Base-by-base conservation (phyloP, 352 stramenopile species). In the Paralagenidium karlingii region DNA sequence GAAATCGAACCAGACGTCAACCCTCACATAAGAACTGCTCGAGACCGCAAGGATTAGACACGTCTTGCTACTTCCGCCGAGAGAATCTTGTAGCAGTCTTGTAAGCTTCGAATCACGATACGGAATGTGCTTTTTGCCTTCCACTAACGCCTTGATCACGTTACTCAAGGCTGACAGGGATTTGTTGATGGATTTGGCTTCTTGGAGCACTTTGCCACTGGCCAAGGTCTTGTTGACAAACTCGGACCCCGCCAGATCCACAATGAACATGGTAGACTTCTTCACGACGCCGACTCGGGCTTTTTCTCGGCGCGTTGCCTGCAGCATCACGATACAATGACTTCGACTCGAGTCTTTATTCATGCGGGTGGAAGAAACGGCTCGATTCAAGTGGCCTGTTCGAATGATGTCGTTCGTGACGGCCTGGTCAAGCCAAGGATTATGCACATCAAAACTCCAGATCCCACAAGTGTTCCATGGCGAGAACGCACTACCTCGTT, bases 1-100 rank as follows among this genome's bases (percentile, higher is more conserved):
- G 8, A 3, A 40, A 36, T 7, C 8, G 2, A 31, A 24, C 31
- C n/a, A n/a, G n/a, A n/a, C n/a, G n/a, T n/a, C n/a, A n/a, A n/a
- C n/a, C n/a, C n/a, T 16, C 28, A 49, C 43, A 51, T 80, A 85
- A 21, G 68, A 82, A 45, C 66, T 82, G 37, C 68, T 82, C 4
- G 73, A 85, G 7, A 96, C 66, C 5, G 94, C 96, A 1, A 96
- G 84, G 45, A 98, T 96, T 41, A 98, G 79, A 40, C 87, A 95
- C 13, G 92, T 97, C 55, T 97, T 97, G 38, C 86, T 92, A 24
- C 69, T 69, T 4, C 91, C 91, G 18, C 91, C 87, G 0, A 97
- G 62, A 19, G 74, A 91, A 49, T 97, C 88, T 54, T 90, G 73
- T 5, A 93, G 43, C 13, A 92, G 45, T n/a, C 70, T 53, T 13